Base-by-base conservation (phyloP, 805 yeast genomes). In the Isabelozyma pseudorhagii region DNA sequence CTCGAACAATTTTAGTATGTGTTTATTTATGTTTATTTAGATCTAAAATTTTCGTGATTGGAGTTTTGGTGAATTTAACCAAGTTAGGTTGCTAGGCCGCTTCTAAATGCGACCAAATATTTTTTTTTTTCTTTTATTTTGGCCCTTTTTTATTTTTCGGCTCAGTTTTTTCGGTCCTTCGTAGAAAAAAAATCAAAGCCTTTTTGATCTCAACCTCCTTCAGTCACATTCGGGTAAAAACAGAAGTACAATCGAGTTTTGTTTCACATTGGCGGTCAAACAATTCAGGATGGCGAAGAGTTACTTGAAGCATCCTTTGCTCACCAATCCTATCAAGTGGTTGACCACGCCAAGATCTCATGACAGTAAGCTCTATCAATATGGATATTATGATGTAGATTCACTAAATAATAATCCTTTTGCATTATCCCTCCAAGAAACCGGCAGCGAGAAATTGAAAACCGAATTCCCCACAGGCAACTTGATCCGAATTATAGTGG, bases 301-400 rank as follows among this genome's bases (percentile, higher is more conserved):
- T 9, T 52, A 53, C 46, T 47, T 53, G 45, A 58, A 60, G 27
- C 74, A 69, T 52, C 74, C 74, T 5, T 44, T 69, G 6, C 49
- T 71, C 40, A 52, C 50, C 13, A 67, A 66, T 49, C 75, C 74
- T 0, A 50, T 55, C 27, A 61, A 63, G 41, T 65, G 67, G 63
- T 56, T 68, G 7, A 50, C 54, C 9, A 52, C 51, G 18, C 59
- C 54, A 6, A 62, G 61, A 46, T 59, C 54, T 25, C 67, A 63
- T 13, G 46, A 58, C 1, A 47, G 57, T 6, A 50, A 59, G 6
- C 47, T 59, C 5, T 67, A 66, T 49, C 46, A 44, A 8, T 15
- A 36, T 4, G 52, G 40, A 3, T 62, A 44, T 45, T 67, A 64
- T 46, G 53, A 60, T 36, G 25, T 61, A 3, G 38, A 45, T 5